Evolutionary conservation across 768 basidiomycete genomes (phyloP).

Genomic region (Panaeolus cyanescens): DNA sequence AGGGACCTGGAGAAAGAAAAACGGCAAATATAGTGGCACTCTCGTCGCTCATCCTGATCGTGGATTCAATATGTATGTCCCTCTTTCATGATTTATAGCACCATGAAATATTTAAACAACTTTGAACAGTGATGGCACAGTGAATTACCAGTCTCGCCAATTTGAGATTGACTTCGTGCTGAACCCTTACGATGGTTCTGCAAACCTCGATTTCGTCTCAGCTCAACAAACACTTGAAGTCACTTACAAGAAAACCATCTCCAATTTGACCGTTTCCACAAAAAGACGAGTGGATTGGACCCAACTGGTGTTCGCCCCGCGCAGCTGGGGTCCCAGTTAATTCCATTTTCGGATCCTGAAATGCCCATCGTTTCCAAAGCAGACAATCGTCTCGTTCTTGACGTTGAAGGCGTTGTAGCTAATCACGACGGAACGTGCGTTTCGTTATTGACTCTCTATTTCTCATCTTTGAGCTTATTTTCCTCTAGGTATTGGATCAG

Average conservation of each 20-base stretch:
- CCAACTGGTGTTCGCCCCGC: slow-evolving; percentile 46
- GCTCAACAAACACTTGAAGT: slow-evolving; percentile 53
- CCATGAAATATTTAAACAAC: background rate
- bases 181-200: slow-evolving; percentile 48
- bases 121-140: slow-evolving; percentile 43
- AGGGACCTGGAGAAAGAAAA: slow-evolving; percentile 35
- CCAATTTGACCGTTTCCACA: slow-evolving; percentile 46
- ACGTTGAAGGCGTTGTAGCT: slow-evolving; percentile 60
- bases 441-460: background rate
- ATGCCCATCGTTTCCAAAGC: slow-evolving; percentile 45
- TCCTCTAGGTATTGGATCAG: slow-evolving; percentile 56
- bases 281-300: slow-evolving; percentile 59
- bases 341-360: slow-evolving; percentile 38
- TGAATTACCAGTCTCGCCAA: slow-evolving; percentile 60
- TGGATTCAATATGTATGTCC: slow-evolving; percentile 23
- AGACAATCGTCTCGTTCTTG: slow-evolving; percentile 51
- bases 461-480: background rate
- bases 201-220: slow-evolving; percentile 42
- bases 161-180: slow-evolving; percentile 58
- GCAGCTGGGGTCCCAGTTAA: slow-evolving; percentile 25
- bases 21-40: slow-evolving; percentile 43
- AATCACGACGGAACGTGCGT: slow-evolving; percentile 60
- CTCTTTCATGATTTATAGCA: too few species aligned
- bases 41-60: slow-evolving; percentile 52
- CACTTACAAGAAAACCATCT: slow-evolving; percentile 50